Evolutionary conservation across 768 basidiomycete genomes (phyloP), one percentile per base, ranked within the genome.

Genomic region (Boletales sp.): DNA sequence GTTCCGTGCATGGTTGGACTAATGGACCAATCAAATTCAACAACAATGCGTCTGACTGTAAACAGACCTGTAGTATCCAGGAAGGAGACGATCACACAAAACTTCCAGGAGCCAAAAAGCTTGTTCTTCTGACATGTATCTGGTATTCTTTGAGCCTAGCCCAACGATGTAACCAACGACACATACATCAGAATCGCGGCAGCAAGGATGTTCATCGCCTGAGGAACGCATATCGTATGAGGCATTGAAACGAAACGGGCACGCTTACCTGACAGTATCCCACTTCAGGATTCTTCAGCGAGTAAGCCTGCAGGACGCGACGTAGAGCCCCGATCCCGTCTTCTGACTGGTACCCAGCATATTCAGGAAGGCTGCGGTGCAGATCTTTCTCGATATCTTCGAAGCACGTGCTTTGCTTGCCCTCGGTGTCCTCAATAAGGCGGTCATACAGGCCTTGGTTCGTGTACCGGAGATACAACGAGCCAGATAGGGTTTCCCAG

Each of bases 331-430:
- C 72, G 49, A 98, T 92, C 1, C 97, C 97, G 34, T 90, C 86
- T 27, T 90, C 85, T 9, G 81, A 81, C 63, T 99, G 97, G 65
- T 97, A 99, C 3, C 93, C 97, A 15, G 91, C 86, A 67, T 97
- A 99, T 65, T 99, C 97, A 0, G 97, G 97, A 48, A 99, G 72
- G 73, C 91, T 94, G 32, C 97, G 79, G 68, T 97, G 94, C 24
- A 99, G 70, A 67, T 99, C 97, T 68, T 99, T 99, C 74, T 98
- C 97, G 38, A 99, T 99, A 65, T 99, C 97, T 63, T 99, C 97
- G 1, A 94, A 95, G 56, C 92, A 92, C 9, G 88, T 88, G 43
- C 78, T 92, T 18, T 81, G 85, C 51, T 83, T 80, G 8, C 91
- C 94, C 51, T 77, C 75, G 66, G 93, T 84, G 45, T 90, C 83